Base-by-base conservation (phyloP, 1,139 yeast genomes). In the Yamadazyma sp. region DNA sequence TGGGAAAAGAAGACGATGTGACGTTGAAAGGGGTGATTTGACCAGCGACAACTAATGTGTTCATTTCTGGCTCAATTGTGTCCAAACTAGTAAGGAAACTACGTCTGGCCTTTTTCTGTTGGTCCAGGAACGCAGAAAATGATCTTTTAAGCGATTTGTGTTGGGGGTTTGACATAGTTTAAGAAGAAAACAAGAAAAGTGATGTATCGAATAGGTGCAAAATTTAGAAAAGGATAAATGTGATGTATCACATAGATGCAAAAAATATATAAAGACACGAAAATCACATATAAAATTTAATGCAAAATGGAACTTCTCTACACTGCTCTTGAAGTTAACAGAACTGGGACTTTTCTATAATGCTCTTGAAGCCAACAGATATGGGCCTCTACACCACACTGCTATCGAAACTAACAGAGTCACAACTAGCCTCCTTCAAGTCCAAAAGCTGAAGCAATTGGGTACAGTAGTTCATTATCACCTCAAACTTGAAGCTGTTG, bases 381-480 rank as follows among this genome's bases (percentile, higher is more conserved):
- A n/a, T n/a, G n/a, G n/a, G n/a, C n/a, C n/a, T n/a, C n/a, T 27
- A 27, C 4, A 13, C 29, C n/a, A 34, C 30, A 15, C 33, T 29
- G 25, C 37, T 37, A 25, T 37, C 40, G 32, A 38, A 38, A 24
- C 41, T 38, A 15, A 25, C 10, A 28, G 31, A 37, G 14, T 34
- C 29, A 17, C 11, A 3, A 10, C 16, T 5, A n/a, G 16, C 4
- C 11, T 6, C 23, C 4, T 11, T 24, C 16, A 34, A 21, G 10
- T 29, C 29, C 14, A 27, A 13, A 6, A 6, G 3, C 5, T 24
- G 15, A 29, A 44, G 17, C 29, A 41, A 20, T 21, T 39, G 32
- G 6, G 32, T 22, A 37, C 46, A 40, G 27, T 42, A 38, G n/a
- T 33, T 37, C 13, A 45, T 14, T 2, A 39, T 16, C n/a, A 46